Conservation (phyloP, 495 filamentous ascomycete genomes). For the Penicillium turbatum region DNA sequence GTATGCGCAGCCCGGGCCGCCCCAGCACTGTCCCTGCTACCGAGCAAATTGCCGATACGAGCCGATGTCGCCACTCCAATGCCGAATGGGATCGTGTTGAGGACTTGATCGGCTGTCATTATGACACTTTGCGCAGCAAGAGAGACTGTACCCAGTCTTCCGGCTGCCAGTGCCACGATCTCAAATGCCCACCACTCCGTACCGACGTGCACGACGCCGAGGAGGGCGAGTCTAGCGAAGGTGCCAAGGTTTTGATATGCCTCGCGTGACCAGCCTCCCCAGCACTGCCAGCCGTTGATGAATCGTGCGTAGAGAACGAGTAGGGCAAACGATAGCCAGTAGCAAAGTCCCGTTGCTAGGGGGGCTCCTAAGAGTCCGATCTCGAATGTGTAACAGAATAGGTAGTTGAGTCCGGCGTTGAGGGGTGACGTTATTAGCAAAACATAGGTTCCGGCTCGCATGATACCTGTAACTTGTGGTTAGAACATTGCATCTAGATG, state of each 20-base stretch:
- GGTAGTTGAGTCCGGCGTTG: conserved; percentile 71
- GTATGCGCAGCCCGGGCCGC: conserved; percentile 72
- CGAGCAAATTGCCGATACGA: conserved; percentile 79
- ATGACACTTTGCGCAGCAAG: conserved; percentile 88
- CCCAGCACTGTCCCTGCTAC: conserved; percentile 60
- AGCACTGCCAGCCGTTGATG: conserved; percentile 68
- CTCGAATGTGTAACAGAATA: conserved; percentile 69
- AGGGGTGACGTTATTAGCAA: conserved; percentile 78
- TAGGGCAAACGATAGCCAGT: conserved; percentile 80
- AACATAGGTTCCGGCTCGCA: conserved; percentile 83
- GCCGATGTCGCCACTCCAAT: conserved; percentile 79
- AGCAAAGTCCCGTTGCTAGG: conserved; percentile 76
- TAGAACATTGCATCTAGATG: not conserved
- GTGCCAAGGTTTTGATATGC: conserved; percentile 62
- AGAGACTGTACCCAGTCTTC: conserved; percentile 74
- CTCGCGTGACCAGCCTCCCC: conserved; percentile 73
- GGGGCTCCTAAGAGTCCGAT: conserved; percentile 77
- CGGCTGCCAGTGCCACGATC: conserved; percentile 88
- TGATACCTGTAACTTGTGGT: conserved; percentile 56
- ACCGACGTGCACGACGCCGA: conserved; percentile 85
- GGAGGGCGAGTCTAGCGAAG: conserved; percentile 70
- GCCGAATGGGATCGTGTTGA: conserved; percentile 92
- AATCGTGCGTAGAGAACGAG: conserved; percentile 74
- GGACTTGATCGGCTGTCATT: conserved; percentile 89
- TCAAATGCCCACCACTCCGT: conserved; percentile 98